Conservation (phyloP, 495 filamentous ascomycete species). For the Emericellopsis terricola region DNA sequence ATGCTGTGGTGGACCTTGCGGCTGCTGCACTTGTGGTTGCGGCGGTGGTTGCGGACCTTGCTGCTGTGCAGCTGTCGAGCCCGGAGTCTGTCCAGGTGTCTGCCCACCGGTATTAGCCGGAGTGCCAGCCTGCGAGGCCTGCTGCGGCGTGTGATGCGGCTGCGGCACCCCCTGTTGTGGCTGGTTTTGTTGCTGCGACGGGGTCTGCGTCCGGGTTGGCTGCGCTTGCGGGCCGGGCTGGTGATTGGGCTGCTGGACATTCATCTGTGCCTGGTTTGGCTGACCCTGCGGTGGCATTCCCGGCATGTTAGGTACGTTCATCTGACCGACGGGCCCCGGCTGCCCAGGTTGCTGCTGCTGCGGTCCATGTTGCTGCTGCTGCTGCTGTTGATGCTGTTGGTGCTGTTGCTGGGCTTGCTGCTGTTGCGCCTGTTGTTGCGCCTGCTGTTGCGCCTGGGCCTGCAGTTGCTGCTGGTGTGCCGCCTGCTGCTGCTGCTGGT, state of each 20-base stretch:
- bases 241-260: slow-evolving; percentile 9
- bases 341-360: slow-evolving; percentile 7
- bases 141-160: slow-evolving; percentile 12
- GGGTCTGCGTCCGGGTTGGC: slow-evolving; percentile 32
- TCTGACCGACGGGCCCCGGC: slow-evolving; percentile 1
- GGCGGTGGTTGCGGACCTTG: slow-evolving; percentile 33
- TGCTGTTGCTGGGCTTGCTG: slow-evolving; percentile 33
- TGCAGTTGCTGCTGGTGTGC: too few species aligned
- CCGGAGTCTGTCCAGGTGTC: slow-evolving; percentile 14
- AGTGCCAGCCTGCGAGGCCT: slow-evolving; percentile 12
- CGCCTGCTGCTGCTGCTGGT: slow-evolving; percentile 12
- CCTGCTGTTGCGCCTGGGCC: slow-evolving; percentile 19
- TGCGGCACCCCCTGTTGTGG: slow-evolving; percentile 13
- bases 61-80: slow-evolving; percentile 8
- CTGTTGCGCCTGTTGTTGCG: slow-evolving; percentile 18
- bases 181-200: slow-evolving; percentile 22
- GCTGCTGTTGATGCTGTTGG: slow-evolving; percentile 23
- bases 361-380: slow-evolving; percentile 26
- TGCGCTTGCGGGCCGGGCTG: slow-evolving; percentile 28
- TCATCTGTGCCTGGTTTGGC: not conserved
- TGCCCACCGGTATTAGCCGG: slow-evolving; percentile 7
- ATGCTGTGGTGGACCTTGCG: slow-evolving; percentile 19
- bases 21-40: slow-evolving; percentile 21
- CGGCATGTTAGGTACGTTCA: slow-evolving; percentile 1
- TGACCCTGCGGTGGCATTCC: slow-evolving; percentile 2